Base-by-base conservation (phyloP, 1,284 basidiomycete species). In the Anthracocystis walkeri region DNA sequence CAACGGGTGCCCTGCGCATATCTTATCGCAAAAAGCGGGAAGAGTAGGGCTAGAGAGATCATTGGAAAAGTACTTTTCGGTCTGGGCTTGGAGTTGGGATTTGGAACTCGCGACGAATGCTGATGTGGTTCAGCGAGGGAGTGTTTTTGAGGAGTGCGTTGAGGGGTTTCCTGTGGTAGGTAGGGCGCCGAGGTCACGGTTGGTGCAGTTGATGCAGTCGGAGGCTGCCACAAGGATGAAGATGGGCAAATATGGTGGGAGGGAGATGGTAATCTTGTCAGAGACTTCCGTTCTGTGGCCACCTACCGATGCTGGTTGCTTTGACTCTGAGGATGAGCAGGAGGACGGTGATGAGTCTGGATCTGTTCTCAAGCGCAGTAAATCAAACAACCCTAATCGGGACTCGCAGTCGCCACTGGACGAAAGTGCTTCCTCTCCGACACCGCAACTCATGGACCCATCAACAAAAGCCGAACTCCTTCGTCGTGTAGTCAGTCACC, bases 11-110 rank as follows among this genome's bases (percentile, higher is more conserved):
- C 75, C 71, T 7, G 52, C 60, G 3, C 60, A 65, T 16, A 59
- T 77, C 7, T 51, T 77, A 12, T 51, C 52, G 4, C 65, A 63
- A 23, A 63, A 64, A 16, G 46, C 68, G 16, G 75, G 75, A 1
- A 48, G 75, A 12, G 41, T 25, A 7, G 53, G 45, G 21, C 41
- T 77, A 29, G 75, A 77, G 35, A 58, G 67, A 25, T 66, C 66
- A 44, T 41, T 77, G 27, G 75, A 77, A 42, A 74, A 74, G 55
- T 77, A 74, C 64, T 77, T 77, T 41, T 67, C 63, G 25, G 75
- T 77, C 3, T 77, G 75, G 75, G 63, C 72, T 2, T 77, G 75
- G 75, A 77, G 75, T 38, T 77, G 75, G 75, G 66, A 77, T 31
- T 54, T 77, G 38, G 75, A 77, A 14, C 53, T 64, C 18, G 64